Evolutionary conservation across 108 stramenopile genomes (phyloP).

Genomic region (Nitzschia inconspicua): DNA sequence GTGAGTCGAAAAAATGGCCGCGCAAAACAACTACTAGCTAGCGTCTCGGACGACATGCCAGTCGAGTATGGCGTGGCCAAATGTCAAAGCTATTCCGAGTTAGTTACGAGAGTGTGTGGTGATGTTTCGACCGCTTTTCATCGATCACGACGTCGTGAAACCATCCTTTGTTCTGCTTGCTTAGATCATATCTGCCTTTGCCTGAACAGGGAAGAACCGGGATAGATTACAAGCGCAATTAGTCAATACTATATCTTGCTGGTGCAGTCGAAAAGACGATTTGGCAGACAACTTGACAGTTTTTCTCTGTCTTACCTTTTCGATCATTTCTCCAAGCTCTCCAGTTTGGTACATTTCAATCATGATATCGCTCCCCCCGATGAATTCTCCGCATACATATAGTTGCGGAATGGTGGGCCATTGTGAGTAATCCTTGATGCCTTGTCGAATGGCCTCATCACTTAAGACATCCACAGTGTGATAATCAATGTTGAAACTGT

Average conservation of each 20-base stretch:
- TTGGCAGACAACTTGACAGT: too few relatives aligned
- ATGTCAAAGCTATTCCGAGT: too few relatives aligned
- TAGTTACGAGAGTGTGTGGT: too few relatives aligned
- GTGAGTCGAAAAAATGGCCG: too few relatives aligned
- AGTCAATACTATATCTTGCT: too few relatives aligned
- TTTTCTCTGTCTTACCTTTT: slow-evolving; percentile 23
- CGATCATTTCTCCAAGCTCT: slow-evolving; percentile 51
- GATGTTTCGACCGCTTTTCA: too few relatives aligned
- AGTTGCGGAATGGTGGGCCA: slow-evolving; percentile 99
- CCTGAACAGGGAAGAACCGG: neutral
- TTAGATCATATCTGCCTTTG: neutral
- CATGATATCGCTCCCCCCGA: slow-evolving; percentile 97
- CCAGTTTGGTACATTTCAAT: slow-evolving; percentile 86
- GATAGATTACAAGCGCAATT: neutral
- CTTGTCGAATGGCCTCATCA: slow-evolving; percentile 84
- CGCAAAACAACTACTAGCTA: too few relatives aligned
- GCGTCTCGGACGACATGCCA: too few relatives aligned
- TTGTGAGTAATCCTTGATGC: slow-evolving; percentile 77
- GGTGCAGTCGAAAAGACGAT: too few relatives aligned
- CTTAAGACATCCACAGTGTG: slow-evolving; percentile 61
- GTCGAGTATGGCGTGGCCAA: too few relatives aligned
- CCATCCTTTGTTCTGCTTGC: too few relatives aligned
- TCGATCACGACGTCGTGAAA: too few relatives aligned
- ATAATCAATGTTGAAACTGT: slow-evolving; percentile 77
- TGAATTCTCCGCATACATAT: slow-evolving; percentile 90